Conservation (phyloP, 345 rosid species). For the Cardiospermum halicacabum region DNA sequence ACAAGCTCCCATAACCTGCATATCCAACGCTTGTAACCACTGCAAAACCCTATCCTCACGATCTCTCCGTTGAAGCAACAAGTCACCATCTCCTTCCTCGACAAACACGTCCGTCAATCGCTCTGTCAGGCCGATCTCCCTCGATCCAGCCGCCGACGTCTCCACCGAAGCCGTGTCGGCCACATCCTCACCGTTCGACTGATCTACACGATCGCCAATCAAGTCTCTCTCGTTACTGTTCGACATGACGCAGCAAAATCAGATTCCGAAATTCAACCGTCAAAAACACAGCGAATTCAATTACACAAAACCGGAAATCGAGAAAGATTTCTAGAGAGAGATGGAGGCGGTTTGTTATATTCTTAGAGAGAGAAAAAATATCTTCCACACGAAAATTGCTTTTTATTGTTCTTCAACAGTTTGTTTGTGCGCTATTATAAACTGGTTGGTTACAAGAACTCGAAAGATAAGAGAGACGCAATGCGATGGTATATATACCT, state of each 20-base stretch:
- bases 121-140: constrained; percentile 44
- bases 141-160: constrained; percentile 38
- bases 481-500: not conserved
- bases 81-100: constrained; percentile 54
- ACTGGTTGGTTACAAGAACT: not conserved
- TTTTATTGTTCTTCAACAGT: not conserved
- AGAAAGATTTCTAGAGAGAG: not conserved
- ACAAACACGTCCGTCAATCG: constrained; percentile 50
- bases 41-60: constrained; percentile 71
- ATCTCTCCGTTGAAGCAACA: constrained; percentile 53
- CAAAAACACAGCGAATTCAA: constrained; percentile 15
- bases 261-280: not conserved
- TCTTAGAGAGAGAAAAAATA: not conserved
- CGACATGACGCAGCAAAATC: constrained; percentile 47
- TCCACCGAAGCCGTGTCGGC: constrained; percentile 30
- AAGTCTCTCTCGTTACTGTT: constrained; percentile 40
- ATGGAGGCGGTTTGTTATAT: too few relatives aligned
- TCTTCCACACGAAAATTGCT: not conserved
- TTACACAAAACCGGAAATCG: not conserved
- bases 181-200: constrained; percentile 31
- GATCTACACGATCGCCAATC: constrained; percentile 32
- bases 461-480: not conserved
- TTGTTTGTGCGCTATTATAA: not conserved
- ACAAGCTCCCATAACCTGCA: constrained; percentile 93
- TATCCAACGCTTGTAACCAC: constrained; percentile 91